Evolutionary conservation across 2,329 filamentous ascomycete species (phyloP).

Genomic region (Colletotrichum sp.): DNA sequence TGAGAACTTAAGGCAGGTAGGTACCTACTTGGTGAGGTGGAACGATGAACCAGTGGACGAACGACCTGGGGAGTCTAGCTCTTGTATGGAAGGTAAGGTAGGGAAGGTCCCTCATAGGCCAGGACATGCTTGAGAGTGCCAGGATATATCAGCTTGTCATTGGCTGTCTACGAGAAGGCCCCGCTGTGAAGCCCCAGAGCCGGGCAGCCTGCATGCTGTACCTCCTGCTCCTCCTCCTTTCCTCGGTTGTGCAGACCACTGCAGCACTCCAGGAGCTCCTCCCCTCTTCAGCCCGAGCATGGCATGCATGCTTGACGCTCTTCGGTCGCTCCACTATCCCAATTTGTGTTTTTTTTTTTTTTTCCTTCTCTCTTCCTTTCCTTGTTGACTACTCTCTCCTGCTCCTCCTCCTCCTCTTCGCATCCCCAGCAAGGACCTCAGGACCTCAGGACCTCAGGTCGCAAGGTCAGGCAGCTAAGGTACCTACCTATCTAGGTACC

Average conservation of each 20-base stretch:
- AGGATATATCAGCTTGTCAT: background rate
- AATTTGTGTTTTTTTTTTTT: background rate
- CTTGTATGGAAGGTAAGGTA: background rate
- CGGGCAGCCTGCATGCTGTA: background rate
- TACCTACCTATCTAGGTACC: background rate
- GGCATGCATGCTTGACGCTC: background rate
- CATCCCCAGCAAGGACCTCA: background rate
- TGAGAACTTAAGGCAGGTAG: background rate
- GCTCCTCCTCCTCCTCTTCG: background rate
- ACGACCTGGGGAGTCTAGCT: background rate
- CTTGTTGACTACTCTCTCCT: background rate
- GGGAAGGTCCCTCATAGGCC: background rate
- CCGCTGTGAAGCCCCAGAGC: background rate
- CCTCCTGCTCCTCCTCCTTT: background rate
- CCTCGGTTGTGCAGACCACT: background rate
- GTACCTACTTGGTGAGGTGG: background rate
- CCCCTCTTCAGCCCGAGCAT: background rate
- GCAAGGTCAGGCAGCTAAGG: background rate
- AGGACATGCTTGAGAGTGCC: background rate
- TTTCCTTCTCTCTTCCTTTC: too few relatives aligned
- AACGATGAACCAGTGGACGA: background rate
- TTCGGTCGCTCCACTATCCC: background rate
- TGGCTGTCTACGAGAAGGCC: background rate
- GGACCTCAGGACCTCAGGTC: background rate
- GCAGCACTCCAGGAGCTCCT: background rate